Evolutionary conservation across 768 basidiomycete genomes (phyloP).

Genomic region (Dendrothele bispora): DNA sequence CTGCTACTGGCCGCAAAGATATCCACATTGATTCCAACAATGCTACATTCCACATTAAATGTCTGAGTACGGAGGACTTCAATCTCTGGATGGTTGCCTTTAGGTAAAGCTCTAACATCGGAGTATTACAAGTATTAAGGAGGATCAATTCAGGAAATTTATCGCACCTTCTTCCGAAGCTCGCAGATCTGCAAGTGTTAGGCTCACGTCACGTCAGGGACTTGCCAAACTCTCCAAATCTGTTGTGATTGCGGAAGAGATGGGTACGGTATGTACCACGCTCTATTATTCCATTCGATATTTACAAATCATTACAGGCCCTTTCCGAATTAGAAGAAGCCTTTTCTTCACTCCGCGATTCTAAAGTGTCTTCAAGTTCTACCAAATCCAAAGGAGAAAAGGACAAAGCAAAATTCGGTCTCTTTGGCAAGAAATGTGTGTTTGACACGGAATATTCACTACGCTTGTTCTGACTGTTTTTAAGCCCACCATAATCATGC

Average conservation of each 20-base stretch:
- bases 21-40: slow-evolving; percentile 78
- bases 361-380: slow-evolving; percentile 28
- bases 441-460: slow-evolving; percentile 6
- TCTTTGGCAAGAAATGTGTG: slow-evolving; percentile 67
- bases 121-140: neutral
- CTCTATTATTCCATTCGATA: neutral
- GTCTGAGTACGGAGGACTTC: slow-evolving; percentile 70
- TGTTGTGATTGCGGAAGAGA: slow-evolving; percentile 59
- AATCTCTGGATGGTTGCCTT: slow-evolving; percentile 72
- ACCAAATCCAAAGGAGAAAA: too few relatives aligned
- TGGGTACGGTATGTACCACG: slow-evolving; percentile 63
- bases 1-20: slow-evolving; percentile 69
- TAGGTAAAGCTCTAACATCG: slow-evolving; percentile 41
- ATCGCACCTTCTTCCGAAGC: slow-evolving; percentile 50
- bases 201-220: slow-evolving; percentile 40
- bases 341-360: slow-evolving; percentile 41
- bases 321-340: slow-evolving; percentile 60
- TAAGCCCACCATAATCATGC: slow-evolving; percentile 1
- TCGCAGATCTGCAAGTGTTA: slow-evolving; percentile 41
- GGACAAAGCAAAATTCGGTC: slow-evolving; percentile 51
- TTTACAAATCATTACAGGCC: slow-evolving; percentile 36
- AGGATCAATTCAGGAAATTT: slow-evolving; percentile 59
- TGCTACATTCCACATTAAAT: slow-evolving; percentile 83
- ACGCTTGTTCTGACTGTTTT: neutral
- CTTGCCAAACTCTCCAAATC: slow-evolving; percentile 48